These are phyloP conservation scores for Luvunga scandens DNA, from an alignment of 345 rosid genomes.

Conservation along the genomic window DNA sequence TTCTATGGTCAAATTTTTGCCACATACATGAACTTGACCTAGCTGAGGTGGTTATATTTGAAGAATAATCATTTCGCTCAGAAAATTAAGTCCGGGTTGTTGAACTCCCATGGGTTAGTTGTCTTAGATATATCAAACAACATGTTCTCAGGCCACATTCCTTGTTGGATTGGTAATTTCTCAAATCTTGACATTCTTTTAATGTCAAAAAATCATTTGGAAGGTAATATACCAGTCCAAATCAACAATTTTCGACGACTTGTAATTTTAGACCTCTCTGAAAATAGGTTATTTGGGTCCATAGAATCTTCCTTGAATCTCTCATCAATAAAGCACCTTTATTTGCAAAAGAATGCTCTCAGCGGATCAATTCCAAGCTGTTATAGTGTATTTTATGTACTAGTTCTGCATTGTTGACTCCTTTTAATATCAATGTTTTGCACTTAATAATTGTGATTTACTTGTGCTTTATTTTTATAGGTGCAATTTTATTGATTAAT, in stretches of 20 bases:
- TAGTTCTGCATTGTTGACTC: no score
- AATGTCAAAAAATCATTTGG: not conserved
- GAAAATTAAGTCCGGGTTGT: not conserved
- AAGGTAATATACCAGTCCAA: not conserved
- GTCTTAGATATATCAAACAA: not conserved
- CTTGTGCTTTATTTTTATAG: no score
- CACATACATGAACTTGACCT: not conserved
- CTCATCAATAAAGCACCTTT: not conserved
- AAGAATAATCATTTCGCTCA: not conserved
- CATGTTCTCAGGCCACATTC: not conserved
- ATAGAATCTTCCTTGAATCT: not conserved
- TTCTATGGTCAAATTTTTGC: not conserved
- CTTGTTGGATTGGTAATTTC: not conserved
- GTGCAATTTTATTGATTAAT: no score
- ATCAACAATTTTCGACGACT: no score
- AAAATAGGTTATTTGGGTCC: not conserved
- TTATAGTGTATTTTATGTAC: no score
- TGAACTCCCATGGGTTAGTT: accelerated
- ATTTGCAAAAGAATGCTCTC: not conserved
- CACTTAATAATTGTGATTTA: no score
- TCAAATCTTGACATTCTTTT: not conserved
- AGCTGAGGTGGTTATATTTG: not conserved
- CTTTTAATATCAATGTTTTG: no score
- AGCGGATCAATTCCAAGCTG: not conserved
- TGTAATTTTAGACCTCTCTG: accelerated